Base-by-base conservation (phyloP, 108 stramenopile genomes). In the Aurantiochytrium sp. region DNA sequence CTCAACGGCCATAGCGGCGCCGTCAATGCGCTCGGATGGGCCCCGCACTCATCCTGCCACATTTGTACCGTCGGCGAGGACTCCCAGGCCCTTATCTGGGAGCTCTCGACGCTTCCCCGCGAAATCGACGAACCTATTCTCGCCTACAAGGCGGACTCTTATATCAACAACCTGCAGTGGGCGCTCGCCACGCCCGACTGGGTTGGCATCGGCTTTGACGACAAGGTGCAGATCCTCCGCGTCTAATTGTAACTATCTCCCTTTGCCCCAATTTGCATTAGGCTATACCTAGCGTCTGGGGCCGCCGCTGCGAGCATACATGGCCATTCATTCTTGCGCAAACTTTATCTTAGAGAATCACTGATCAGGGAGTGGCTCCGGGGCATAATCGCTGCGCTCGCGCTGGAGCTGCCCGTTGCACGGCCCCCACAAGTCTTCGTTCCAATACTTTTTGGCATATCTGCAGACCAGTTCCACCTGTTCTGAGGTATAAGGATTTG, bases 121-220 rank as follows among this genome's bases (percentile, higher is more conserved):
- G 94, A 95, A 3, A 93, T 96, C 39, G 96, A 96, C 34, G 98
- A 98, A 88, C 99, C 99, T 2, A 98, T 99, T 85, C 92, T 99
- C 65, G 98, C 99, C 52, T 99, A 98, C 93, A 96, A 94, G 87
- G 99, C 99, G 0, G 95, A 96, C 54, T 95, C 93, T 34, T 97
- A 97, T 90, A 96, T 99, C 87, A 99, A 99, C 89, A 95, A 96
- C 91, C 90, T 99, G 81, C 96, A 97, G 87, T 99, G 99, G 99
- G 94, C 95, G 59, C 90, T 93, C 4, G 93, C 94, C 52, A 96
- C 96, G 89, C 96, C 97, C 0, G 98, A 99, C 90, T 98, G 98
- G 97, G 95, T 99, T 27, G 94, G 94, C 37, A 98, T 99, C 87
- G 95, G 94, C 41, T 98, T 95, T 89, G 86, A 94, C 4, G 92